Evolutionary conservation across 345 rosid genomes (phyloP).

Genomic region (Linum tenue): DNA sequence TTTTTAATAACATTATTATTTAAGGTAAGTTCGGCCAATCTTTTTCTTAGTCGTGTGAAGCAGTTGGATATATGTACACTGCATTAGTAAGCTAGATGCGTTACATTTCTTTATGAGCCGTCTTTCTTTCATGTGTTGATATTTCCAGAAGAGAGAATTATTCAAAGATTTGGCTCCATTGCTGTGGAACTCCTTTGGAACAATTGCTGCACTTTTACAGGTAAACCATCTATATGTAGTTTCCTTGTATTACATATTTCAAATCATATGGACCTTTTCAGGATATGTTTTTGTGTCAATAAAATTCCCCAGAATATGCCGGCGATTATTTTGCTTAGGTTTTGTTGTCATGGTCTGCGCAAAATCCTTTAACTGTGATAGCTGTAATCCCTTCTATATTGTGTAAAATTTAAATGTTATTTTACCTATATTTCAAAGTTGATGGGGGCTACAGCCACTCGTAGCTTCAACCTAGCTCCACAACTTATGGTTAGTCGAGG

Average conservation of each 20-base stretch:
- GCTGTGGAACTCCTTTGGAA: slow-evolving; percentile 77
- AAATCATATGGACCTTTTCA: background rate
- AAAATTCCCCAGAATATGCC: background rate
- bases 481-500: background rate
- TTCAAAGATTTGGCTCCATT: slow-evolving; percentile 97
- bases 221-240: slow-evolving; percentile 30
- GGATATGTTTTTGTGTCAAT: background rate
- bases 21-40: background rate
- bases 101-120: too few relatives aligned
- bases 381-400: background rate
- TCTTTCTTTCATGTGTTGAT: slow-evolving; percentile 24
- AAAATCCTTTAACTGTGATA: too few relatives aligned
- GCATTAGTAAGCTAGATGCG: slow-evolving; percentile 21
- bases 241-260: background rate
- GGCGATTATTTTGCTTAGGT: too few relatives aligned
- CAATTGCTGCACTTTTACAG: slow-evolving; percentile 72
- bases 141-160: slow-evolving; percentile 73
- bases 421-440: too few relatives aligned
- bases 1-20: too few relatives aligned
- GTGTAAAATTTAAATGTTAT: too few relatives aligned
- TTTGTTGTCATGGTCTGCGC: background rate
- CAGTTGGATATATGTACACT: background rate
- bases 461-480: too few relatives aligned
- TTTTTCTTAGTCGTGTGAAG: background rate
- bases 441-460: too few relatives aligned